Percentiles rank a stretch among this genome's conserved stretches.
Evolutionary conservation across 495 filamentous ascomycete species (phyloP).

Genomic region (Penicillium paradoxum): DNA sequence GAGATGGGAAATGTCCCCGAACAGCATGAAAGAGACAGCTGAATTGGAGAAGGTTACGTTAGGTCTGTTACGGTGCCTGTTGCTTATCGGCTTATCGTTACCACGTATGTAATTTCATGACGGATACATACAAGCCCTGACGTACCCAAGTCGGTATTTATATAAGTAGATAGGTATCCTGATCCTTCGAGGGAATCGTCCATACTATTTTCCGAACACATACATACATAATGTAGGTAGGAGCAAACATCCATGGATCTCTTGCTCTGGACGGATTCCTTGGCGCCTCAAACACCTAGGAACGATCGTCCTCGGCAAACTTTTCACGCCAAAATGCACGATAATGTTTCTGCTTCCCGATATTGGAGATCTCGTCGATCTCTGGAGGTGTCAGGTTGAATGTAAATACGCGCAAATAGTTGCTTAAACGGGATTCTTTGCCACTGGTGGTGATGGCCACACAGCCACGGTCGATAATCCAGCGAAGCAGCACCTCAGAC

Average conservation of each 20-base stretch:
- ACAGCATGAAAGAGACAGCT: conserved; percentile 2
- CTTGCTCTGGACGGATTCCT: neutral
- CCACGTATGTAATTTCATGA: neutral
- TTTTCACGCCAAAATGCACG: conserved; percentile 63
- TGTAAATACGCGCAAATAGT: conserved; percentile 56
- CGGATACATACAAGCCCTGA: neutral
- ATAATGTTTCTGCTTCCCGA: conserved; percentile 63
- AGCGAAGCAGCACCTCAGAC: conserved; percentile 66
- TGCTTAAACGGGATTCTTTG: conserved; percentile 64
- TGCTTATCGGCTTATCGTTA: conserved; percentile 10
- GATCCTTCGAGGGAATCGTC: no score
- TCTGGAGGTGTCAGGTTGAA: conserved; percentile 72
- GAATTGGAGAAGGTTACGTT: conserved; percentile 6
- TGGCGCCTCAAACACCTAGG: conserved; percentile 23
- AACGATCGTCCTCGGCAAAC: conserved; percentile 56
- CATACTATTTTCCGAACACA: no score
- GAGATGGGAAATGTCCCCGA: conserved; percentile 4
- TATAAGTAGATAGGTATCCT: no score
- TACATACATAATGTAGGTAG: no score
- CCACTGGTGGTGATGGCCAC: conserved; percentile 74
- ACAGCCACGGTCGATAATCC: conserved; percentile 74
- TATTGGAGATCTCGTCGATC: conserved; percentile 57
- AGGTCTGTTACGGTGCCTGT: conserved; percentile 1
- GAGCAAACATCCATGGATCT: neutral
- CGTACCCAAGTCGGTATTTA: no score